phyloP scores from a whole-genome alignment of 768 basidiomycete genomes.

The Suillus brevipes region DNA sequence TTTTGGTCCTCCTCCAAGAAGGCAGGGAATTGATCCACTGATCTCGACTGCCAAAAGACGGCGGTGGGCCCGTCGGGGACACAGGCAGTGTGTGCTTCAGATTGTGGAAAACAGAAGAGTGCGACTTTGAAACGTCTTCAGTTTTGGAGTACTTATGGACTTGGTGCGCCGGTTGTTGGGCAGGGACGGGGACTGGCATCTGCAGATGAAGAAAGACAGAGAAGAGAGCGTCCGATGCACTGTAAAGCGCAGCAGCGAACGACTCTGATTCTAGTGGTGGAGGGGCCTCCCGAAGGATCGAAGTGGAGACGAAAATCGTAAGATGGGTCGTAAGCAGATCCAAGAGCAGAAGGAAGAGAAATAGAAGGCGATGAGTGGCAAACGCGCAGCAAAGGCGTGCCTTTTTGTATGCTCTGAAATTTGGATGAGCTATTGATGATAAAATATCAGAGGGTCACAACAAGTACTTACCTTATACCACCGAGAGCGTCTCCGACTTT shows the following conservation, averaged over 20 bases:
- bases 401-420: slow-evolving; percentile 57
- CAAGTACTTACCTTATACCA: slow-evolving; percentile 19
- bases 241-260: slow-evolving; percentile 41
- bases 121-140: slow-evolving; percentile 38
- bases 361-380: slow-evolving; percentile 49
- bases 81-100: slow-evolving; percentile 59
- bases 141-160: slow-evolving; percentile 59
- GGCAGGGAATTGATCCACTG: slow-evolving; percentile 75
- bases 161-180: slow-evolving; percentile 60
- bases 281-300: slow-evolving; percentile 42
- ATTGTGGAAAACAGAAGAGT: slow-evolving; percentile 49
- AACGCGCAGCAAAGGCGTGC: slow-evolving; percentile 94
- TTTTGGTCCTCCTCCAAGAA: slow-evolving; percentile 69
- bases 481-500: slow-evolving; percentile 14
- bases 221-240: slow-evolving; percentile 45
- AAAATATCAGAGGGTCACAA: slow-evolving; percentile 9
- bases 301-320: slow-evolving; percentile 55
- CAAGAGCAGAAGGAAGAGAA: slow-evolving; percentile 30
- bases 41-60: slow-evolving; percentile 65
- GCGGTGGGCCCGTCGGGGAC: slow-evolving; percentile 60
- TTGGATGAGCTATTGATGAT: slow-evolving; percentile 24
- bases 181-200: slow-evolving; percentile 86
- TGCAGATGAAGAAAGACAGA: slow-evolving; percentile 48
- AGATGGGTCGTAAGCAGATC: slow-evolving; percentile 62
- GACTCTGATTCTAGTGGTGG: slow-evolving; percentile 39